Conservation (phyloP, 257 asterid species). For the Pogostemon cablin region DNA sequence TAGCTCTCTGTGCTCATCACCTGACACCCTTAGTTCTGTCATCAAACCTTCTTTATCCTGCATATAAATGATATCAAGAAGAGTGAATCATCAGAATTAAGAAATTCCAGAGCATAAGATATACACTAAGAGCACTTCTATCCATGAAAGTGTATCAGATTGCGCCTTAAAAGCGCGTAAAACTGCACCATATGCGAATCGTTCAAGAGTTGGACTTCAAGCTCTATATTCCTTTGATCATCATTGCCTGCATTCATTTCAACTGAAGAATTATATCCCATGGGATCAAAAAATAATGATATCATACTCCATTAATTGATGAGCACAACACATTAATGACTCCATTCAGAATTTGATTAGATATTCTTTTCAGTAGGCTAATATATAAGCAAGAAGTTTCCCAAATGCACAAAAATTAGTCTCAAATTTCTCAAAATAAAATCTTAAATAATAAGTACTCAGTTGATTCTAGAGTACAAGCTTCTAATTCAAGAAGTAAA, state of each 20-base stretch:
- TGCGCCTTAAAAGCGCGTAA: neutral
- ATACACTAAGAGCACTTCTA: neutral
- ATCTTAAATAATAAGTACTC: too few species aligned
- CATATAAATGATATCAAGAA: neutral
- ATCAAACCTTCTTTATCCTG: neutral
- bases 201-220: neutral
- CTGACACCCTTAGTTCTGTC: neutral
- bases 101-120: neutral
- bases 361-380: too few species aligned
- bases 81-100: neutral
- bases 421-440: neutral
- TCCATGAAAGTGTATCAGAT: neutral
- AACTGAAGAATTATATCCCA: too few species aligned
- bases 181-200: neutral
- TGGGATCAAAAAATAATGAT: too few species aligned
- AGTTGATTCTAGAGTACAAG: too few species aligned
- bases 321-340: too few species aligned
- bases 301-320: too few species aligned
- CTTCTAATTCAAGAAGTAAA: too few species aligned
- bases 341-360: neutral
- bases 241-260: neutral
- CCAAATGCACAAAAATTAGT: too few species aligned
- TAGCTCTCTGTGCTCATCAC: neutral
- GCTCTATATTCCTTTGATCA: neutral
- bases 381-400: too few species aligned